Evolutionary conservation across 305 asterid genomes (phyloP).

Genomic region (Withania somnifera): DNA sequence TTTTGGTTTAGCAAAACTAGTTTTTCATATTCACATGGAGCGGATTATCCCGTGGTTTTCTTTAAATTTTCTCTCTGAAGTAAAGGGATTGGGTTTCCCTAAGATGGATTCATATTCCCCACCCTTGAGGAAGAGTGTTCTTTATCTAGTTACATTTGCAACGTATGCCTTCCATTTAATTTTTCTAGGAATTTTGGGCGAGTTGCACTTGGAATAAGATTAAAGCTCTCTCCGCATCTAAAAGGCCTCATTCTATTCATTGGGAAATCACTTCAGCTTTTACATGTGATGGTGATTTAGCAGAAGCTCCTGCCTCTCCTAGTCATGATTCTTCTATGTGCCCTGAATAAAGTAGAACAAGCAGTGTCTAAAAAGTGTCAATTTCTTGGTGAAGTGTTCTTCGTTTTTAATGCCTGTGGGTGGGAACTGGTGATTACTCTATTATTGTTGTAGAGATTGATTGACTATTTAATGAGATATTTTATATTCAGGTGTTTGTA

Average conservation of each 20-base stretch:
- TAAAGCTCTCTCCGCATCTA: background rate
- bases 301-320: background rate
- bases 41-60: background rate
- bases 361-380: background rate
- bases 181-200: background rate
- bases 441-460: background rate
- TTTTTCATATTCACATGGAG: background rate
- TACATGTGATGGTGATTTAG: background rate
- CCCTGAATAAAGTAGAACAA: background rate
- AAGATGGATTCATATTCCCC: background rate
- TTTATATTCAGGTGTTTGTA: conserved; percentile 51
- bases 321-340: background rate
- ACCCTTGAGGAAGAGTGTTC: background rate
- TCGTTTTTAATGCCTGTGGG: background rate
- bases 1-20: background rate
- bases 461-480: conserved; percentile 10
- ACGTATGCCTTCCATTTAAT: background rate
- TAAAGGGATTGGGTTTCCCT: background rate
- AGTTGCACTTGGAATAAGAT: background rate
- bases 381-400: background rate
- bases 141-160: background rate
- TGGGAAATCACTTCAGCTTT: background rate
- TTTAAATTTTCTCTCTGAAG: background rate
- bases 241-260: background rate
- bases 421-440: background rate